phyloP scores from a whole-genome alignment of 306 rosid species.

The Adenanthera pavonina region DNA sequence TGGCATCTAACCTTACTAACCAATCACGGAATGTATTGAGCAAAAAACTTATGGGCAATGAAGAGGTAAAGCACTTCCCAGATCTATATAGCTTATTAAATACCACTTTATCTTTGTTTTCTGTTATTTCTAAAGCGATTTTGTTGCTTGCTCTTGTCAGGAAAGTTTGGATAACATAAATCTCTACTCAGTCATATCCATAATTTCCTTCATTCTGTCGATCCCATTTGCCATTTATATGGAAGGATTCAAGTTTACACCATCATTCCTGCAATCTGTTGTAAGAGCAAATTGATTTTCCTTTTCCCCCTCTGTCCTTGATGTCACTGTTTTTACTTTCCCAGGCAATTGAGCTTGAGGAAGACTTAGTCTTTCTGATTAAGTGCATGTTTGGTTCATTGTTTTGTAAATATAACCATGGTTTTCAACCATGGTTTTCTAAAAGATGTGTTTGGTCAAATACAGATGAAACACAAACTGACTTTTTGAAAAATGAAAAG shows the following conservation, averaged over 20 bases:
- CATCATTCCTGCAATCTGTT: constrained; percentile 67
- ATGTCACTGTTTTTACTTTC: constrained; percentile 14
- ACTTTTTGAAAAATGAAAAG: too few relatives aligned
- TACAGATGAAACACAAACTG: too few relatives aligned
- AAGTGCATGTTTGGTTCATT: too few relatives aligned
- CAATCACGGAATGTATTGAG: constrained; percentile 80
- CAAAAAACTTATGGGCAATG: constrained; percentile 71
- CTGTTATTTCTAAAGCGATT: background rate
- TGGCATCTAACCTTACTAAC: constrained; percentile 80
- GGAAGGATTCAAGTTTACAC: constrained; percentile 74
- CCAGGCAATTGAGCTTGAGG: background rate
- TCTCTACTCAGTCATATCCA: constrained; percentile 70
- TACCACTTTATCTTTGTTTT: background rate
- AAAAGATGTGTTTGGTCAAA: too few relatives aligned
- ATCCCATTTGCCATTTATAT: constrained; percentile 58
- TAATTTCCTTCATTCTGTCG: constrained; percentile 71
- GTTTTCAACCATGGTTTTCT: too few relatives aligned
- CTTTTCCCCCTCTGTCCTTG: background rate
- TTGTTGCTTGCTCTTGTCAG: constrained; percentile 45
- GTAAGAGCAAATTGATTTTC: constrained; percentile 40
- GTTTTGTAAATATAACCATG: too few relatives aligned
- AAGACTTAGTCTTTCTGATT: constrained; percentile 22
- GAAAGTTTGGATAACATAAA: constrained; percentile 77
- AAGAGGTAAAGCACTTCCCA: constrained; percentile 55
- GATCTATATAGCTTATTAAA: background rate